Evolutionary conservation across 208 protist genomes (phyloP), one percentile per base, ranked within the genome.

Genomic region (Herpetomonas samuelpessoai): DNA sequence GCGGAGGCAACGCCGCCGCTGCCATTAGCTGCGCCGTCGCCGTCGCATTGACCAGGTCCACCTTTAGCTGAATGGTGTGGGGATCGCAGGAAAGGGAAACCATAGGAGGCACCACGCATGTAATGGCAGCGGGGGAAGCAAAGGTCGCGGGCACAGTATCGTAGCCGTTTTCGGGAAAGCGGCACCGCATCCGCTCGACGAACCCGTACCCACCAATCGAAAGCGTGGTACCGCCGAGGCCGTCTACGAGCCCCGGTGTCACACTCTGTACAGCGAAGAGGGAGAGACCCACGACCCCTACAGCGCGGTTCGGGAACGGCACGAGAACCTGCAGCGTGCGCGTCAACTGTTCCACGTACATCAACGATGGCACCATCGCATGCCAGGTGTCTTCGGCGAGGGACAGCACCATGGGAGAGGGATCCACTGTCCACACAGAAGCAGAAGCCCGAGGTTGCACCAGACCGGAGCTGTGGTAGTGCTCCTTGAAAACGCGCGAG

Each of bases 181-280:
- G 31, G 26, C 71, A 76, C 0, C 27, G 47, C 64, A 76, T 71
- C 16, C 38, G 21, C 1, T 24, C 16, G 1, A 57, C 47, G 61
- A 78, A 72, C 1, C 71, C 71, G 31, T 65, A 54, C n/a, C 71
- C 71, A 3, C 18, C 49, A 9, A 78, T 14, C 6, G 4, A 22
- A 1, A 78, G 7, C 2, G 28, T 25, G 4, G 64, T 63, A 14
- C 47, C 57, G 6, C 61, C 25, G 3, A 44, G 18, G 16, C 25
- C 50, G 21, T 72, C 71, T 7, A 62, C 60, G 6, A 64, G 16
- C 16, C 19, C 2, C 16, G 62, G 57, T 10, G 49, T 50, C 4
- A 61, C 35, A 12, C 44, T 31, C 7, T 53, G 19, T 0, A 64
- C 38, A 1, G 35, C 65, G 30, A 68, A 57, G 18, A 68, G 22